Conservation (phyloP, 2,329 filamentous ascomycete species). For the Sporothrix schenckii region DNA sequence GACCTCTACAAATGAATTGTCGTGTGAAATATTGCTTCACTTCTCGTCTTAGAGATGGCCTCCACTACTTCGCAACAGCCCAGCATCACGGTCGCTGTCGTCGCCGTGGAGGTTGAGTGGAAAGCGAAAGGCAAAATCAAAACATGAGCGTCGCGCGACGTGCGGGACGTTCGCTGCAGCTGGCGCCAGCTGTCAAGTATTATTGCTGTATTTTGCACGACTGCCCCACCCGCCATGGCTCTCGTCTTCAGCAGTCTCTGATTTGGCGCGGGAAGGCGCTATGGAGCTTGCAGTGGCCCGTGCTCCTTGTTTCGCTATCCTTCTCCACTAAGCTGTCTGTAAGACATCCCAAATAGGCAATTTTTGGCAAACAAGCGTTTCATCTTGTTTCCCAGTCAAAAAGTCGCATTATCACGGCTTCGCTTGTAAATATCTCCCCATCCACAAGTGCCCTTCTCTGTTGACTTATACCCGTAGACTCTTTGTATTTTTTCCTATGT, state of each 20-base stretch:
- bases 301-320: conserved; percentile 16
- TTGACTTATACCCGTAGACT: neutral
- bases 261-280: neutral
- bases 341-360: conserved; percentile 30
- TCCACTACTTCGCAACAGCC: neutral
- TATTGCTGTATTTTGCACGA: neutral
- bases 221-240: neutral
- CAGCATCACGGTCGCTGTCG: neutral
- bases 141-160: conserved; percentile 9
- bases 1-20: neutral
- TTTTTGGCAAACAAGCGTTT: conserved; percentile 5
- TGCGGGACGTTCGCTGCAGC: neutral
- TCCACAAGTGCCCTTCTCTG: neutral
- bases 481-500: neutral
- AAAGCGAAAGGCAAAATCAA: neutral
- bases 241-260: neutral
- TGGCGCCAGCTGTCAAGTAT: conserved; percentile 10
- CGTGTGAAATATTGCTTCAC: neutral
- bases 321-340: conserved; percentile 14
- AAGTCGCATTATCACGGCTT: neutral
- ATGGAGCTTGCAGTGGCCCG: neutral
- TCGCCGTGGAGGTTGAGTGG: neutral
- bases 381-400: conserved; percentile 3
- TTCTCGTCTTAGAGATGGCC: too few relatives aligned
- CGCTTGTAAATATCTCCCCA: neutral